Base-by-base conservation (phyloP, 768 basidiomycete species). In the Mycena polygramma region DNA sequence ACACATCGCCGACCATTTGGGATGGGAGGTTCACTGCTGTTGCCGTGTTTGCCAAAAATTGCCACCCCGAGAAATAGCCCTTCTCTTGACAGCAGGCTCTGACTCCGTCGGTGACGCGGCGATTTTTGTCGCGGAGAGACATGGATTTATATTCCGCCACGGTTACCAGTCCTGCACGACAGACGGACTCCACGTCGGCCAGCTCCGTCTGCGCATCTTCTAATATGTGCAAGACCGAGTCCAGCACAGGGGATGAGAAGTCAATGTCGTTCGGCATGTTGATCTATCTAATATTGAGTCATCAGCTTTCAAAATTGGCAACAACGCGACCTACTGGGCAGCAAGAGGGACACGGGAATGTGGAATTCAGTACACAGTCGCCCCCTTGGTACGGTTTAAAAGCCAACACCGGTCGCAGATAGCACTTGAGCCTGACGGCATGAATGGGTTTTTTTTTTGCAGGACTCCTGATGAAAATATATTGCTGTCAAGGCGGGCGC, bases 31-130 rank as follows among this genome's bases (percentile, higher is more conserved):
- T 11, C 4, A 64, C 14, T 0, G 17, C 24, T 2, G 65, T 26
- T 15, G 36, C 43, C 13, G 43, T 19, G 36, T 30, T n/a, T 10
- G 65, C n/a, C 39, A 66, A 30, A 10, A 30, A 26, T 19, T 17
- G 19, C 65, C 65, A 66, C 17, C 57, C 65, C 19, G 65, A 48
- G 37, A 66, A 66, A 26, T 59, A 66, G 14, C 65, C 65, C 26
- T 66, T 7, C 4, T 37, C 22, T 19, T 19, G 53, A 26, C 17
- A 4, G 8, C 26, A 39, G 11, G n/a, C 13, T 24, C 53, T 7
- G 26, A 64, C 52, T 19, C 41, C 11, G 4, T 63, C 20, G 17
- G 53, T 36, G 1, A 45, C 53, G 26, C 14, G 14, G 17, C 14
- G 14, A 36, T 64, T 64, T 17, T 11, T 64, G 19, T 2, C 52